A percentile compares a stretch with the other conserved stretches of the same genome.
Conservation (phyloP, 1,139 yeast genomes). For the Chernovozyma aurita region DNA sequence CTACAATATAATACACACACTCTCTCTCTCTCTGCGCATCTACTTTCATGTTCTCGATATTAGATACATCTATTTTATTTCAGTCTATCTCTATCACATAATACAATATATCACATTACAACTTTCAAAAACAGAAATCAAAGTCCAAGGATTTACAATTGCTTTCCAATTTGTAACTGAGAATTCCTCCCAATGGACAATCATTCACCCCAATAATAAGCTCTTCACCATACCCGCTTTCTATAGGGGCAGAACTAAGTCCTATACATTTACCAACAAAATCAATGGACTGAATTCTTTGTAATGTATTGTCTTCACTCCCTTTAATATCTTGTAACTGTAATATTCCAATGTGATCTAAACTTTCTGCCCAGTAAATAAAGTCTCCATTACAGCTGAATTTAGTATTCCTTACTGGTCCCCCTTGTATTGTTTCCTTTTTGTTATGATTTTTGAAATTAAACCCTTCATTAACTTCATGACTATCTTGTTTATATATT, state of each 20-base stretch:
- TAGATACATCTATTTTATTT: too few relatives aligned
- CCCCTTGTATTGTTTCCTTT: slow-evolving; percentile 18
- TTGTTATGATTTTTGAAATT: background rate
- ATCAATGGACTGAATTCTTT: slow-evolving; percentile 45
- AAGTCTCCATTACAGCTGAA: slow-evolving; percentile 45
- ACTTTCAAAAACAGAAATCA: slow-evolving; percentile 29
- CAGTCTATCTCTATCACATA: too few relatives aligned
- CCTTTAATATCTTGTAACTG: slow-evolving; percentile 27
- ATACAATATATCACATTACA: too few relatives aligned
- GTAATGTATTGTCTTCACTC: slow-evolving; percentile 13
- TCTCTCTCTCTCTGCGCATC: too few relatives aligned
- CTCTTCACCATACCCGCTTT: slow-evolving; percentile 43
- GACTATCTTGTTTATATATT: background rate
- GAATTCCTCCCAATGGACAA: slow-evolving; percentile 54
- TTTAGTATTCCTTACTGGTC: slow-evolving; percentile 51
- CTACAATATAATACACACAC: too few relatives aligned
- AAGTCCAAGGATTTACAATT: slow-evolving; percentile 34
- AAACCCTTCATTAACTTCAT: background rate
- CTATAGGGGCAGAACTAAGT: slow-evolving; percentile 43
- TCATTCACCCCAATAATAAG: slow-evolving; percentile 54
- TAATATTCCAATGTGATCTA: slow-evolving; percentile 54
- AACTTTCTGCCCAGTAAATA: slow-evolving; percentile 55
- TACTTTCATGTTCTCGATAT: too few relatives aligned
- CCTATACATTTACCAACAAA: slow-evolving; percentile 61
- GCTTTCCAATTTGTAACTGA: slow-evolving; percentile 43